Conservation (phyloP, 331 rosid species). For the Saraca asoca region DNA sequence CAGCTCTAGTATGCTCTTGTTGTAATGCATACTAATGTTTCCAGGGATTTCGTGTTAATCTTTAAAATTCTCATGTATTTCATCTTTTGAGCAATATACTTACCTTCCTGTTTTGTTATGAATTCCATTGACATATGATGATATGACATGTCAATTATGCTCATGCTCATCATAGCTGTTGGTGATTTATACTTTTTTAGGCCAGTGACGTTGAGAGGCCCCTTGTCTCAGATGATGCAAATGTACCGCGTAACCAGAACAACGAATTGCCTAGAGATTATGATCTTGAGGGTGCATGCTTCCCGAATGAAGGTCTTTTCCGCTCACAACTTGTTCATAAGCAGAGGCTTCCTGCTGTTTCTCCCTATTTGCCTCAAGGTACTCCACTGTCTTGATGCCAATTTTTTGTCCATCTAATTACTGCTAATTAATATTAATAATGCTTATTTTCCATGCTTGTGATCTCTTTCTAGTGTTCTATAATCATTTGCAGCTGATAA, state of each 20-base stretch:
- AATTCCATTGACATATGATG: neutral
- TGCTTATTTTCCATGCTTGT: neutral
- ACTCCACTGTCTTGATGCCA: neutral
- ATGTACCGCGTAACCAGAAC: constrained; percentile 36
- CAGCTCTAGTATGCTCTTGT: neutral
- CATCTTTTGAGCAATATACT: neutral
- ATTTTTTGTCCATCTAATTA: neutral
- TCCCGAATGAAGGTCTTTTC: constrained; percentile 60
- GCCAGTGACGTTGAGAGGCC: constrained; percentile 78
- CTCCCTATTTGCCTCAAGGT: constrained; percentile 53
- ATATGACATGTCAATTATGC: constrained; percentile 6
- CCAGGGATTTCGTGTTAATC: constrained; percentile 10
- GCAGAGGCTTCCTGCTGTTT: constrained; percentile 54
- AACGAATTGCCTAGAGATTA: constrained; percentile 67
- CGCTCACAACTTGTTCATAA: constrained; percentile 73
- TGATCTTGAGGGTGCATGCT: constrained; percentile 84
- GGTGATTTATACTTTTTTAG: constrained; percentile 40
- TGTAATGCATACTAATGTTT: neutral
- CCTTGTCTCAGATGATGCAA: constrained; percentile 56
- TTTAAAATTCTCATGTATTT: neutral
- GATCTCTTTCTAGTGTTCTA: neutral
- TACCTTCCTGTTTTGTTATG: neutral
- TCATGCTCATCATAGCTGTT: constrained; percentile 15
- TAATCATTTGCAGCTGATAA: constrained; percentile 60
- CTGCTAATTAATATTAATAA: neutral